Evolutionary conservation across 805 yeast genomes (phyloP), one percentile per base, ranked within the genome.

Genomic region (Blastobotrys americana): DNA sequence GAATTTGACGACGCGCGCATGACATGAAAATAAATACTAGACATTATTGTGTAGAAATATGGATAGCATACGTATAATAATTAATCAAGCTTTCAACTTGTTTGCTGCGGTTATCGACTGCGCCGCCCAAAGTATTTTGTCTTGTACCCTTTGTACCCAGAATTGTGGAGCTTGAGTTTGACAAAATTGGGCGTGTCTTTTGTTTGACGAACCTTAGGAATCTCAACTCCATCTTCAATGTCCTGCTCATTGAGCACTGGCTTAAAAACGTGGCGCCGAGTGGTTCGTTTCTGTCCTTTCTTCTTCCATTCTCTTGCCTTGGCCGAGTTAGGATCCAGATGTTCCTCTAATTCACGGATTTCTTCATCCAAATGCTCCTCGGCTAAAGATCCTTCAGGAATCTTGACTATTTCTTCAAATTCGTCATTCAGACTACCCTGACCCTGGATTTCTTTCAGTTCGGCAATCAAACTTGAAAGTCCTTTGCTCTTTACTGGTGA

Each of bases 381-480:
- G 13, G 42, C 41, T 37, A 55, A 54, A 34, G 44, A 27, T 5
- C 49, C 51, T 28, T 49, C 54, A n/a, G 35, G 43, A 17, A 37
- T 37, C 2, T 37, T 15, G 18, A 36, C 42, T 5, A 22, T 43
- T 31, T 45, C 49, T n/a, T 39, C 46, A 16, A 25, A 19, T 5
- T 45, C 54, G 6, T 46, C 42, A 2, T 38, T 43, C 9, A 46
- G 55, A 15, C 38, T 20, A 39, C 52, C 48, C 21, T 42, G 42
- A 40, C 57, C 49, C 39, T 54, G 46, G 49, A 44, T 39, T 48
- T 51, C 39, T 58, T 40, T 33, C 13, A 70, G 65, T 45, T 76
- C 83, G 36, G 69, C 64, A 50, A 70, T 72, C 34, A 79, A 61
- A 28, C 72, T 72, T 3, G 73, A 66, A 6, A 79, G 48, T 2